Evolutionary conservation across 116 monocot species (phyloP), one percentile per base, ranked within the genome.

Genomic region (Thalassia testudinum): DNA sequence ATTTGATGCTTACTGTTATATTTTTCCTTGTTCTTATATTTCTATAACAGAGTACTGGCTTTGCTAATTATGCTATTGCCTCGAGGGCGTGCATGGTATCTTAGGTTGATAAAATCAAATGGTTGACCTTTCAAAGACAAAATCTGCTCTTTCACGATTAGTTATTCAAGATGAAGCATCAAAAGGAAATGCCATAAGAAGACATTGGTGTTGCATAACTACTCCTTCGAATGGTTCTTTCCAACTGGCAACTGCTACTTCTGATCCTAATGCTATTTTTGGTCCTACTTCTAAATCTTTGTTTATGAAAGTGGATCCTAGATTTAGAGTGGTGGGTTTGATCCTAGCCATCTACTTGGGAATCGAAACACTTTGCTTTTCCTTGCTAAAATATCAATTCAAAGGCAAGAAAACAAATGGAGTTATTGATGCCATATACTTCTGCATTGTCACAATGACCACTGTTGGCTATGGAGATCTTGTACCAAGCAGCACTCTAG

Each of bases 401-500:
- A 42, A 27, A 17, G 95, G 95, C 2, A 57, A 64, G 27, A 78
- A 63, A 61, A 88, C 85, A 5, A 65, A 75, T 27, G 88, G 15
- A 88, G 88, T 55, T n/a, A n/a, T n/a, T n/a, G n/a, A n/a, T n/a
- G n/a, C n/a, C n/a, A n/a, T n/a, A n/a, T n/a, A n/a, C n/a, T 87
- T 87, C 64, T 81, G 71, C 54, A 75, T 95, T 25, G 95, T 95
- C 16, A 95, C 95, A 10, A 95, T 95, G 95, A 95, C 85, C 7
- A 88, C 95, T 0, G 88, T 95, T 20, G 95, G 88, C 8, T 95
- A 88, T n/a, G n/a, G n/a, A n/a, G n/a, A n/a, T n/a, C n/a, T n/a
- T n/a, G n/a, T n/a, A n/a, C n/a, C n/a, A n/a, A n/a, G n/a, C n/a
- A n/a, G n/a, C n/a, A n/a, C n/a, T n/a, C n/a, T n/a, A n/a, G n/a